Evolutionary conservation across 495 filamentous ascomycete species (phyloP).

Genomic region (Amniculicola lignicola): DNA sequence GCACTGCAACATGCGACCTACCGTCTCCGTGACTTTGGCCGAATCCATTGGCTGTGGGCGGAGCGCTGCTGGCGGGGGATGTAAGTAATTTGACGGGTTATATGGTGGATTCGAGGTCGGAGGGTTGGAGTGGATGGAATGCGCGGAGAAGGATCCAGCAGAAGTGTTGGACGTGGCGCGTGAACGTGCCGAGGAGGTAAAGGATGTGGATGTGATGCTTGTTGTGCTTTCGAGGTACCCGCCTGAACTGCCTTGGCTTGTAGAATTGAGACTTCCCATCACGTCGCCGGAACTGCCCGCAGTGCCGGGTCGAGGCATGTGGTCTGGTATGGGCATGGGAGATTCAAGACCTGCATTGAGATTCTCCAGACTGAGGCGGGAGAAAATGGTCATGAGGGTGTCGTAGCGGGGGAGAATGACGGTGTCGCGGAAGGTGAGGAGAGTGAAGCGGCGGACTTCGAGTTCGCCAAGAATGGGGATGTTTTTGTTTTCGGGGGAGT

Average conservation of each 20-base stretch:
- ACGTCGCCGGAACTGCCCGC: slow-evolving; percentile 11
- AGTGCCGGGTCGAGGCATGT: slow-evolving; percentile 50
- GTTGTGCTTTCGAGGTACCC: slow-evolving; percentile 55
- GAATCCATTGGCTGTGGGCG: slow-evolving; percentile 54
- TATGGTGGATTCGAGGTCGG: slow-evolving; percentile 4
- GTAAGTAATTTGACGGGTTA: not conserved
- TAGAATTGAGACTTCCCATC: slow-evolving; percentile 14
- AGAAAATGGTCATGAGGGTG: slow-evolving; percentile 83
- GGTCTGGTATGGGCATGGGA: slow-evolving; percentile 38
- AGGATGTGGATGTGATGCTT: slow-evolving; percentile 42
- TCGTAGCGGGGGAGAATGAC: slow-evolving; percentile 85
- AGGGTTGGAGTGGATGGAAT: slow-evolving; percentile 45
- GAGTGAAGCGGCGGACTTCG: slow-evolving; percentile 82
- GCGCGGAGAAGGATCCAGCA: slow-evolving; percentile 53
- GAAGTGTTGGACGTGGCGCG: slow-evolving; percentile 86
- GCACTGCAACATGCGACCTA: slow-evolving; percentile 94
- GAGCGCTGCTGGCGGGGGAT: slow-evolving; percentile 8
- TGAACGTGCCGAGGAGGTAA: slow-evolving; percentile 26
- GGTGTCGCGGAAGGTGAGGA: slow-evolving; percentile 85
- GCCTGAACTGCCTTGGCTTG: slow-evolving; percentile 10
- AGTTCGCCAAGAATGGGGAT: slow-evolving; percentile 56
- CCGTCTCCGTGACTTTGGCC: slow-evolving; percentile 88
- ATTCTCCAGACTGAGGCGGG: slow-evolving; percentile 78
- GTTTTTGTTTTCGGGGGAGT: slow-evolving; percentile 32
- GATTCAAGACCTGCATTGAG: slow-evolving; percentile 56